Evolutionary conservation across 768 basidiomycete genomes (phyloP).

Genomic region (Baorangia bicolor): DNA sequence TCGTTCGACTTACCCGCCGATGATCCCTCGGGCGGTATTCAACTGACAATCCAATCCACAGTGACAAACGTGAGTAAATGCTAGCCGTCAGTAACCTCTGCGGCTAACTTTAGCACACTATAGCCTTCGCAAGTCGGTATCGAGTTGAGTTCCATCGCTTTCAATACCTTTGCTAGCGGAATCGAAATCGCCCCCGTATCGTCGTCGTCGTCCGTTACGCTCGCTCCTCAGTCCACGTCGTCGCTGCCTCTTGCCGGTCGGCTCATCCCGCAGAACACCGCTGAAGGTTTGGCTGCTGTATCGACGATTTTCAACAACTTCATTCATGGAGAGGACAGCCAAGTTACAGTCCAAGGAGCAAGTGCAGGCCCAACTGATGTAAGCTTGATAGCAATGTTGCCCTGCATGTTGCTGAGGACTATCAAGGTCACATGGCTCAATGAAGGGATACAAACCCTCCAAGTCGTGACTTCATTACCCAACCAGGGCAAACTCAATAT

Average conservation of each 20-base stretch:
- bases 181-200: conserved; percentile 60
- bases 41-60: conserved; percentile 60
- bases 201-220: conserved; percentile 47
- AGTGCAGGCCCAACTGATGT: conserved; percentile 59
- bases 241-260: conserved; percentile 58
- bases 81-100: not conserved
- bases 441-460: conserved; percentile 62
- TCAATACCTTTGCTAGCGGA: conserved; percentile 54
- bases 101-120: conserved; percentile 4
- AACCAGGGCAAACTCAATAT: conserved; percentile 59
- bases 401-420: conserved; percentile 2
- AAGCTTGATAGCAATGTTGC: conserved; percentile 11
- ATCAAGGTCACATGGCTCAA: conserved; percentile 69
- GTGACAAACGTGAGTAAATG: conserved; percentile 52
- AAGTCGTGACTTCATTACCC: conserved; percentile 58
- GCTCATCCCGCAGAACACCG: conserved; percentile 57
- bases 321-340: conserved; percentile 62
- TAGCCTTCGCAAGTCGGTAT: conserved; percentile 79
- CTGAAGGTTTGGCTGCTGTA: conserved; percentile 53
- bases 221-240: conserved; percentile 54
- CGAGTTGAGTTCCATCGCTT: conserved; percentile 56
- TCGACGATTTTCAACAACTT: conserved; percentile 72
- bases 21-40: conserved; percentile 71
- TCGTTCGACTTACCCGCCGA: conserved; percentile 69
- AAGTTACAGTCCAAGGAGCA: conserved; percentile 57